Percentiles rank a stretch among this genome's conserved stretches.
phyloP scores from a whole-genome alignment of 1,284 basidiomycete genomes.

The Ustilago lituana region DNA sequence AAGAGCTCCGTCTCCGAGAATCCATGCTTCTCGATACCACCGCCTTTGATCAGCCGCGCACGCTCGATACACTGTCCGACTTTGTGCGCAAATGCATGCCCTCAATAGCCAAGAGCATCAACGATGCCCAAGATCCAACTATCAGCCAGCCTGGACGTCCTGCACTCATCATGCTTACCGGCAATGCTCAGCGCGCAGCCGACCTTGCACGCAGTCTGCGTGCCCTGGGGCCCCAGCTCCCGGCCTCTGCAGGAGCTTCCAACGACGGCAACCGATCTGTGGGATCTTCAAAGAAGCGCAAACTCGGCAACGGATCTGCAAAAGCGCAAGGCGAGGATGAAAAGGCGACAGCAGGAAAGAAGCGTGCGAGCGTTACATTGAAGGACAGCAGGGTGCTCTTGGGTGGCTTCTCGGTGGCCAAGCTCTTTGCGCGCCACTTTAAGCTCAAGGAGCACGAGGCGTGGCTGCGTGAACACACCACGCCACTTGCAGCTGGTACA shows the following conservation, averaged over 20 bases:
- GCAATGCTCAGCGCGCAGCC: conserved; percentile 61
- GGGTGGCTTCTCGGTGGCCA: conserved; percentile 52
- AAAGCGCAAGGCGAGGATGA: conserved; percentile 7
- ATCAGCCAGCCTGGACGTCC: conserved; percentile 39
- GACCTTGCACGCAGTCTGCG: conserved; percentile 54
- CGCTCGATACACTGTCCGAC: conserved; percentile 27
- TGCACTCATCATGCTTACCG: conserved; percentile 51
- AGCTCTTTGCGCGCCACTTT: conserved; percentile 65
- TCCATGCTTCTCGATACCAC: conserved; percentile 49
- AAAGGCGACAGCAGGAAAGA: conserved; percentile 10
- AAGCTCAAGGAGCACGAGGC: conserved; percentile 59
- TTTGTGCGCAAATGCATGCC: conserved; percentile 49
- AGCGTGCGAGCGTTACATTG: conserved; percentile 9
- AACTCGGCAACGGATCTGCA: conserved; percentile 14
- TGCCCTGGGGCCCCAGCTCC: conserved; percentile 35
- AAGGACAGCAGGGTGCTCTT: conserved; percentile 19
- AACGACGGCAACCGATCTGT: conserved; percentile 14
- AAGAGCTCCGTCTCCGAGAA: conserved; percentile 50
- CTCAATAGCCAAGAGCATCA: conserved; percentile 17
- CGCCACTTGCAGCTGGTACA: conserved; percentile 60
- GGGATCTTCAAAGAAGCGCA: conserved; percentile 31
- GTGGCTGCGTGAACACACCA: conserved; percentile 51
- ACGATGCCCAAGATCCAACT: conserved; percentile 16
- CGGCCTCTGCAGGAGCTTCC: conserved; percentile 15
- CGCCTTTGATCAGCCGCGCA: conserved; percentile 27